Base-by-base conservation (phyloP, 352 stramenopile species). In the Lagenidium sp. region DNA sequence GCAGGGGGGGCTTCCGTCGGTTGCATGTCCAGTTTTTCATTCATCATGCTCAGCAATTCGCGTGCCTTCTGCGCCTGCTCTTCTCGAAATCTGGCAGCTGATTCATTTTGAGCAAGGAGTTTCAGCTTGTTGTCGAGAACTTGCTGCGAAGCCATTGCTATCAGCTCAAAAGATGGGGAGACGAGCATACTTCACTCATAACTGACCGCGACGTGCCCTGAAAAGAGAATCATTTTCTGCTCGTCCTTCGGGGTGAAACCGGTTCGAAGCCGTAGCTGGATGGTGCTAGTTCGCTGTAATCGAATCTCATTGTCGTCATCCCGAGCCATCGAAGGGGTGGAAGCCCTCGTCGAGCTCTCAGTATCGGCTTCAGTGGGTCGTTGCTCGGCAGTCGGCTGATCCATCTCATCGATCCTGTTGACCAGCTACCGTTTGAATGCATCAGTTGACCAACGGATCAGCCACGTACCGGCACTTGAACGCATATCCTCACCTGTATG, bases 161-260 rank as follows among this genome's bases (percentile, higher is more conserved):
- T n/a, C n/a, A n/a, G 26, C 41, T 8, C 25, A 13, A 41, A 6
- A 16, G 15, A 8, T 47, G 19, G 30, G 22, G 41, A 12, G 20
- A 26, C 21, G 6, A 24, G 23, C 23, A 36, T n/a, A 1, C 22
- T 42, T 19, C 1, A 38, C 11, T 24, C 15, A 11, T 19, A 28
- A 19, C 56, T 18, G 37, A 79, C 71, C 29, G 63, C 61, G 21
- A 76, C 53, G 42, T 82, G 66, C 32, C 55, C 79, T n/a, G 62
- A 62, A 20, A 85, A 77, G 43, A 77, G 64, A 41, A 85, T 63
- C 28, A 85, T 56, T 19, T 75, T 76, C 45, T 85, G 63, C 25
- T 85, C 72, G 44, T 85, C 72, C 37, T 82, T 82, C 19, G 52
- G 29, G 6, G 63, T 75, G 53, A 82, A 85, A 0, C 66, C 72